Evolutionary conservation across 306 rosid species (phyloP).

Genomic region (Cercis canadensis): DNA sequence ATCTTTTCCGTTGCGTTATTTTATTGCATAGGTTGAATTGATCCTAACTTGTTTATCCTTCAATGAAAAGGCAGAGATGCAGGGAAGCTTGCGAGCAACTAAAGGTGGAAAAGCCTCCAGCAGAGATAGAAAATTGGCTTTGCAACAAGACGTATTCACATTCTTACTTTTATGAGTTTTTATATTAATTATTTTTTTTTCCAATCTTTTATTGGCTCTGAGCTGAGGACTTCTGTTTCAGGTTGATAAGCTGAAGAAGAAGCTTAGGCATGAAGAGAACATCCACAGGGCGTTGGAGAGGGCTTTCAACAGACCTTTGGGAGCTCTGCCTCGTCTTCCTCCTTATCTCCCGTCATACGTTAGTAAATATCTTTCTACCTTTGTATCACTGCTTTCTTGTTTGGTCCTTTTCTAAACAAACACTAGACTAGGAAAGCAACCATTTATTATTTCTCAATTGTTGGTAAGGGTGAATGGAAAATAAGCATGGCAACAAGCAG

Average conservation of each 20-base stretch:
- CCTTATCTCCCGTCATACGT: constrained; percentile 88
- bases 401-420: constrained; percentile 19
- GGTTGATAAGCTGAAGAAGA: constrained; percentile 96
- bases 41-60: constrained; percentile 34
- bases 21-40: constrained; percentile 32
- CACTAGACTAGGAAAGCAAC: too few relatives aligned
- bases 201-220: constrained; percentile 9
- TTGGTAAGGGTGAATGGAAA: too few relatives aligned
- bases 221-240: constrained; percentile 40
- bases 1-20: constrained; percentile 15
- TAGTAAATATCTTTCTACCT: constrained; percentile 37
- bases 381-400: constrained; percentile 7
- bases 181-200: constrained; percentile 5
- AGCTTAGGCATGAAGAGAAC: constrained; percentile 87
- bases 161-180: constrained; percentile 12
- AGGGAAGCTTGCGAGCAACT: constrained; percentile 50
- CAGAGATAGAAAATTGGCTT: constrained; percentile 67
- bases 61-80: constrained; percentile 72
- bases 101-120: constrained; percentile 48
- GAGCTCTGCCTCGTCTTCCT: constrained; percentile 96
- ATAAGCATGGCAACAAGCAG: too few relatives aligned
- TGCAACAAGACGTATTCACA: constrained; percentile 78
- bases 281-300: constrained; percentile 82
- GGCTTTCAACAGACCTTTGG: constrained; percentile 90
- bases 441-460: too few relatives aligned